A percentile compares a stretch with the other conserved stretches of the same genome.
Evolutionary conservation across 371 early-diverging fungal species (phyloP).

Genomic region (Saksenaea oblongispora): DNA sequence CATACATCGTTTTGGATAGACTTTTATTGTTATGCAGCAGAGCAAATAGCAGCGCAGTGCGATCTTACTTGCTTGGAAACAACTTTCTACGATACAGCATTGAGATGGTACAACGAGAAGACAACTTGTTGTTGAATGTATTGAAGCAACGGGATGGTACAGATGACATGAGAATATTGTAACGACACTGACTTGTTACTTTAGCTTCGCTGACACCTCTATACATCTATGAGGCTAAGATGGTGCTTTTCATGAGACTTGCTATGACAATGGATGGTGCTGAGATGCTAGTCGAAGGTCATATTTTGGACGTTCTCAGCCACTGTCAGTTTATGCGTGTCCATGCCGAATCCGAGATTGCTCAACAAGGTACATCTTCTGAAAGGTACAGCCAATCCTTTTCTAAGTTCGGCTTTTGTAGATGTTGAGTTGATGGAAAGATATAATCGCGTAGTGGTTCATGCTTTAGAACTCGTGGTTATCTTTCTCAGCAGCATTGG

Average conservation of each 20-base stretch:
- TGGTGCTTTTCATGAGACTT: conserved; percentile 77
- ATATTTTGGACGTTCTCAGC: conserved; percentile 70
- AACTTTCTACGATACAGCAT: conserved; percentile 65
- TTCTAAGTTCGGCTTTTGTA: neutral
- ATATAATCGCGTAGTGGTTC: conserved; percentile 60
- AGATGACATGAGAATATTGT: neutral
- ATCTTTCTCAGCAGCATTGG: conserved; percentile 46
- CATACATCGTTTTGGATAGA: conserved; percentile 72
- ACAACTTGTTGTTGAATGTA: conserved; percentile 56
- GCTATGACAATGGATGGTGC: conserved; percentile 73
- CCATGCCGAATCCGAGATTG: conserved; percentile 48
- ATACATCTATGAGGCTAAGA: conserved; percentile 74
- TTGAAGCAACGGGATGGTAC: conserved; percentile 33
- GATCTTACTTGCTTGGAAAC: conserved; percentile 53
- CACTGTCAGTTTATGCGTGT: conserved; percentile 70
- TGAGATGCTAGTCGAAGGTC: conserved; percentile 68
- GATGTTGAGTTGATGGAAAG: conserved; percentile 29
- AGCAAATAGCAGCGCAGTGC: conserved; percentile 3
- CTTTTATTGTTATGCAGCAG: conserved; percentile 22
- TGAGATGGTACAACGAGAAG: conserved; percentile 61
- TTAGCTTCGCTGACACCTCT: conserved; percentile 50
- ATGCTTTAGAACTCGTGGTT: conserved; percentile 58
- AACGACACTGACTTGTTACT: neutral
- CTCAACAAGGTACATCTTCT: neutral
- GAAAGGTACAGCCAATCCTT: neutral